These are phyloP conservation scores for Irpex sp. DNA, from an alignment of 1,284 basidiomycete species.

Conservation along the genomic window DNA sequence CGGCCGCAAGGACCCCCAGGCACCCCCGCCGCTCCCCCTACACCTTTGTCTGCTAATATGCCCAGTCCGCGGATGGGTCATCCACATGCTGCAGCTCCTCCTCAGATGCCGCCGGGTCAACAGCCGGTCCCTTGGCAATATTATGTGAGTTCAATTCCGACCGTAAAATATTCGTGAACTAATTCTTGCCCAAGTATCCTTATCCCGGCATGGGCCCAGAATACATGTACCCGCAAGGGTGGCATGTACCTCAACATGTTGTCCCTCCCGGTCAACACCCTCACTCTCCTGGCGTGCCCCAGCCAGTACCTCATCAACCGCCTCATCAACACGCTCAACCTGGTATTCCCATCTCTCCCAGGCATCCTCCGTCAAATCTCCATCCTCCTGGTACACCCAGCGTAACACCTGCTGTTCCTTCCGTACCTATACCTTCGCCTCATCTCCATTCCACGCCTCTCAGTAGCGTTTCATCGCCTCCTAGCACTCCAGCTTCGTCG, in stretches of 20 bases:
- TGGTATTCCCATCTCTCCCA: constrained; percentile 59
- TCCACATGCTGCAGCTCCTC: constrained; percentile 49
- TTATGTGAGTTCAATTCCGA: constrained; percentile 30
- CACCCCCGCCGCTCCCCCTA: constrained; percentile 33
- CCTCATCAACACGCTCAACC: constrained; percentile 34
- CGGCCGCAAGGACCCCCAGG: constrained; percentile 53
- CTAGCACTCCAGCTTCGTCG: constrained; percentile 59
- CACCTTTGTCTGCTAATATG: constrained; percentile 42
- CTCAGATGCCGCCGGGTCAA: constrained; percentile 34
- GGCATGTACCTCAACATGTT: constrained; percentile 38
- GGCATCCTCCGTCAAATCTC: constrained; percentile 51
- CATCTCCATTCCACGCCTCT: constrained; percentile 47
- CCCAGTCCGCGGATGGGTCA: constrained; percentile 63
- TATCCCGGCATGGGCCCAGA: constrained; percentile 30
- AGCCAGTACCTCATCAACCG: constrained; percentile 28
- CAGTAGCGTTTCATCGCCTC: constrained; percentile 57
- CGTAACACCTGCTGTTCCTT: constrained; percentile 49
- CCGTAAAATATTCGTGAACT: constrained; percentile 1
- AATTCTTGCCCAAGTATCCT: constrained; percentile 20
- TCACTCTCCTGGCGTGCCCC: constrained; percentile 32
- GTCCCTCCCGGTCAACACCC: constrained; percentile 29
- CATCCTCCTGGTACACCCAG: constrained; percentile 65
- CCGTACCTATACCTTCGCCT: constrained; percentile 44
- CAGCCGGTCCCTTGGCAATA: constrained; percentile 37
- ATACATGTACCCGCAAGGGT: constrained; percentile 29